Evolutionary conservation across 192 early-diverging fungal genomes (phyloP), one percentile per base, ranked within the genome.

Genomic region (Rhizoclosmatium globosum): DNA sequence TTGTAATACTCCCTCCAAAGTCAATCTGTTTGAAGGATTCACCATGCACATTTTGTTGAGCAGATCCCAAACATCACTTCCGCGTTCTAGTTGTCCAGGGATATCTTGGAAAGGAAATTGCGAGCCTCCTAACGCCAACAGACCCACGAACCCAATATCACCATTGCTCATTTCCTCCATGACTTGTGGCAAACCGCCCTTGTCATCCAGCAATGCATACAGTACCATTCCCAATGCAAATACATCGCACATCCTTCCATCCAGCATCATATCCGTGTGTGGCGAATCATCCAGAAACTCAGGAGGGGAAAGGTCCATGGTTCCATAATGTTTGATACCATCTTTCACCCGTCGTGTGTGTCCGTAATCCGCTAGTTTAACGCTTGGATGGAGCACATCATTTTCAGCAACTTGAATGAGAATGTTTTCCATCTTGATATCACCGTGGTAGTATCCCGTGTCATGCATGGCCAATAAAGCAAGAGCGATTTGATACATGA

Each of bases 381-480:
- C 47, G 31, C 13, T 7, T 9, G 62, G 21, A 41, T n/a, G 4
- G 17, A 4, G 3, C 46, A 9, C 44, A 42, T 50, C 47, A n/a
- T 3, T 64, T 13, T 6, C 4, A 15, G 57, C 4, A 41, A 11
- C 19, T 60, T 68, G 67, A 57, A 77, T 31, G 46, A 90, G 78
- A 47, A 91, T 81, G 75, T 91, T 91, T 76, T 91, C 88, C 57
- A 90, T 82, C 79, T 91, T 91, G 78, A 89, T 81, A 66, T 90
- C 89, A n/a, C 86, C 79, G 70, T 91, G 89, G 17, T 84, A 84
- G 38, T 87, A 59, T 41, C 84, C 83, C 23, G 82, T 53, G 44
- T 70, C 60, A 68, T 91, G 83, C 47, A 89, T 71, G 68, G 87
- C 70, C 11, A 19, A 19, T 17, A 91, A 67, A 7, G 85, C 85